These are phyloP conservation scores for Pestalotiopsis fici DNA, from an alignment of 2,329 filamentous ascomycete species.

Conservation along the genomic window DNA sequence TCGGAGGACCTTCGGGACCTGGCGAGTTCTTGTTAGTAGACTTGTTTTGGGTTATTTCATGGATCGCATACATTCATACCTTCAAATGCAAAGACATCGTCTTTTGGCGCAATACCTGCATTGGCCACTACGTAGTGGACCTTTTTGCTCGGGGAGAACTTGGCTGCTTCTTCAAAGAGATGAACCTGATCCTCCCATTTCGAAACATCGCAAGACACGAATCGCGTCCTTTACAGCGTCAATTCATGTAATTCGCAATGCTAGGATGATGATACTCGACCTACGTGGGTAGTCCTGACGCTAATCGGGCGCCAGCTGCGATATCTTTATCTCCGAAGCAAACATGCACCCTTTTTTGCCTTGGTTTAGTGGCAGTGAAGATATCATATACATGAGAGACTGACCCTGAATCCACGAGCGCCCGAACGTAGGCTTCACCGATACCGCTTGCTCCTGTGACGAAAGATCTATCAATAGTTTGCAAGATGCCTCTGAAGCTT, in stretches of 20 bases:
- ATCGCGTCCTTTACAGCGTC: neutral
- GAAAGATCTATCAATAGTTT: neutral
- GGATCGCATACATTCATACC: neutral
- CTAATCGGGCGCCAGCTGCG: neutral
- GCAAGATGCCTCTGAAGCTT: neutral
- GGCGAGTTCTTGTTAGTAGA: neutral
- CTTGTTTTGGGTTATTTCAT: neutral
- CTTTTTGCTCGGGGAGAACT: neutral
- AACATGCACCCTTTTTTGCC: neutral
- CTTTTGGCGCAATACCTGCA: neutral
- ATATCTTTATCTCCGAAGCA: neutral
- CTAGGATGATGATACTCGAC: neutral
- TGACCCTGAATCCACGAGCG: neutral
- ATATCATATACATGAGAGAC: neutral
- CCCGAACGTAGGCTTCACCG: neutral
- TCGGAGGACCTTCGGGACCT: neutral
- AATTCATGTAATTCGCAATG: neutral
- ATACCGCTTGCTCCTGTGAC: neutral
- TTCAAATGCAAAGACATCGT: neutral
- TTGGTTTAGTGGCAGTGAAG: neutral
- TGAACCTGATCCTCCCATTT: neutral
- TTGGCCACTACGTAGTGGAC: neutral
- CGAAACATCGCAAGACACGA: neutral
- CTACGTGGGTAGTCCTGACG: neutral
- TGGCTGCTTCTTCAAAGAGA: neutral